Evolutionary conservation across 2,329 filamentous ascomycete species (phyloP), one percentile per base, ranked within the genome.

Genomic region (Epichloe scottii): DNA sequence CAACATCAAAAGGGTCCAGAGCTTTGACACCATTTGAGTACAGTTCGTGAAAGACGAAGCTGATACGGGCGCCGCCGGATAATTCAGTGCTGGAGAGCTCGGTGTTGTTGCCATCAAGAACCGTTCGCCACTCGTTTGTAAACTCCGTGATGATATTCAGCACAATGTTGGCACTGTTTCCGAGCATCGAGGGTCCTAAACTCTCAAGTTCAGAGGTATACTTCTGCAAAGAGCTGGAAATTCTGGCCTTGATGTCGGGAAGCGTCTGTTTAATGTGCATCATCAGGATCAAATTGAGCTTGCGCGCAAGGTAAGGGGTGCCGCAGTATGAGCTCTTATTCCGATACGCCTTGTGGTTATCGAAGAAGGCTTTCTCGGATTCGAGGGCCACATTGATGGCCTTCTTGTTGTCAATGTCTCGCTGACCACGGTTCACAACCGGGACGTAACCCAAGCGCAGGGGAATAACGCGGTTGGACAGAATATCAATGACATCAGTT

Each of bases 261-360:
- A 98, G 79, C 1, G 93, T 98, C 74, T 98, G 91, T 73, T 98
- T 98, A 76, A 98, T 98, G 75, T 98, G 93, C 93, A 98, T 98
- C 91, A 98, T 97, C 60, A 98, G 79, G 64, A 98, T 97, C 62
- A 98, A 77, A 71, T 98, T 98, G 54, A 98, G 81, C 72, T 98
- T 98, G 59, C 91, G 84, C 4, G 93, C 93, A 54, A 98, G 76
- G 65, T 98, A 98, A 4, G 93, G 93, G 3, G 93, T 98, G 68
- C 93, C 93, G 69, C 93, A 98, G 77, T 98, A 98, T 5, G 90
- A 87, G 65, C 89, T 90, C 82, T 98, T 98, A 73, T 97, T 98
- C 54, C 90, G 81, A 71, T 98, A 98, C 35, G 93, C 91, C 73
- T 94, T 95, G 79, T 98, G 93, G 69, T 91, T 91, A 63, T 98